Evolutionary conservation across 176 grass and related monocot genomes (phyloP).

Genomic region (Musa acuminata): DNA sequence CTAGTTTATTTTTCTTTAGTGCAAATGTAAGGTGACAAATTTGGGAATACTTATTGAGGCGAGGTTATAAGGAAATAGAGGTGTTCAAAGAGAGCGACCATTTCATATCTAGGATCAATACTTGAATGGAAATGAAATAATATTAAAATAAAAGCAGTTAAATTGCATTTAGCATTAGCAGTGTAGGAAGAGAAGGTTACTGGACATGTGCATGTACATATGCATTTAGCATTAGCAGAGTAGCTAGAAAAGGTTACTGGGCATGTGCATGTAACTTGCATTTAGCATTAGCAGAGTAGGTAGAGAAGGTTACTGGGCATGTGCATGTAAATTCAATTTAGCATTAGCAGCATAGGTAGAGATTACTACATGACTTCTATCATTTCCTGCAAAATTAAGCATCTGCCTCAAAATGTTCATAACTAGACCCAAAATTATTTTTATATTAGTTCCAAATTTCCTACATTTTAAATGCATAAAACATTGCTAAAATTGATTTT

Average conservation of each 20-base stretch:
- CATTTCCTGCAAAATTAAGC: background rate
- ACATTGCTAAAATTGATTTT: background rate
- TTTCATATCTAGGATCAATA: no score
- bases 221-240: no score
- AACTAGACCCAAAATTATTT: background rate
- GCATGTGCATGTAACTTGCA: background rate
- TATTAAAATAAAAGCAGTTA: no score
- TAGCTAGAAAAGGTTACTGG: background rate
- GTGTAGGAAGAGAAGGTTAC: background rate
- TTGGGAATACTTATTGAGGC: no score
- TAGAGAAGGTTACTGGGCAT: background rate
- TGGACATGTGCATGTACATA: background rate
- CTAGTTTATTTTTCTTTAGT: no score
- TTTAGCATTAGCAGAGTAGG: background rate
- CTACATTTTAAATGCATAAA: background rate
- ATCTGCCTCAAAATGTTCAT: background rate
- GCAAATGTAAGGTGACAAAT: no score
- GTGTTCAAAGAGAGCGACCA: no score
- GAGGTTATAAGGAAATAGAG: no score
- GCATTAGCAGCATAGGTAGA: no score
- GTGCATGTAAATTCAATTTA: background rate
- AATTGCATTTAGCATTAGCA: background rate
- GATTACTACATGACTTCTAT: background rate
- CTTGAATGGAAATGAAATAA: no score
- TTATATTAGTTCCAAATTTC: background rate